These are phyloP conservation scores for Quercus cerris DNA, from an alignment of 306 rosid genomes.

Conservation along the genomic window DNA sequence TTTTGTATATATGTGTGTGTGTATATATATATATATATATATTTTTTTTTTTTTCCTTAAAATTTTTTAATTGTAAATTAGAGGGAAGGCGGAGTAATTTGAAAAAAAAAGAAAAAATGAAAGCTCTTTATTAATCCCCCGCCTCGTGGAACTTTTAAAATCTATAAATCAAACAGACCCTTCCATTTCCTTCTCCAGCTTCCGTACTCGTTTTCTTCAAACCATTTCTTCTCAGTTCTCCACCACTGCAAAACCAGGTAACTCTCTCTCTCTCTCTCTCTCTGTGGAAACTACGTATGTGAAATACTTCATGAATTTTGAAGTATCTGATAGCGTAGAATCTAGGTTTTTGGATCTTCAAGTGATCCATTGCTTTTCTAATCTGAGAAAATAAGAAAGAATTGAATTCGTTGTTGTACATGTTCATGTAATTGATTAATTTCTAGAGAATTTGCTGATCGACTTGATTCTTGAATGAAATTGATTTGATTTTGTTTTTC, in stretches of 20 bases:
- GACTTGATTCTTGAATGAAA: slow-evolving; percentile 2
- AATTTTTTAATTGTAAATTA: too few species aligned
- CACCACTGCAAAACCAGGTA: not conserved
- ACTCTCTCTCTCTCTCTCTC: not conserved
- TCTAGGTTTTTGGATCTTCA: not conserved
- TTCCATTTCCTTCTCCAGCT: too few species aligned
- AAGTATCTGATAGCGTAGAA: too few species aligned
- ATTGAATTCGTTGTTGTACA: not conserved
- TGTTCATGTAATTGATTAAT: not conserved
- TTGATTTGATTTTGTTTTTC: not conserved
- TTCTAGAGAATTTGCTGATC: slow-evolving; percentile 5
- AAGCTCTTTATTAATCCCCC: too few species aligned
- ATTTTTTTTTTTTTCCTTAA: too few species aligned
- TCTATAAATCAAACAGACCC: too few species aligned
- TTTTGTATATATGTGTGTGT: too few species aligned
- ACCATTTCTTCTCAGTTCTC: not conserved
- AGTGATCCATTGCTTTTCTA: not conserved
- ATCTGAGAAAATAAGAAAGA: not conserved
- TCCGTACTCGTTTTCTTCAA: too few species aligned
- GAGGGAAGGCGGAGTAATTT: too few species aligned
- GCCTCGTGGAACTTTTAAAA: too few species aligned
- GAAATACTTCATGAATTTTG: not conserved
- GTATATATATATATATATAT: too few species aligned
- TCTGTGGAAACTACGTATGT: not conserved
- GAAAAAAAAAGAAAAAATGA: too few species aligned